Evolutionary conservation across 371 early-diverging fungal genomes (phyloP).

Genomic region (Capillidium rhysosporum): DNA sequence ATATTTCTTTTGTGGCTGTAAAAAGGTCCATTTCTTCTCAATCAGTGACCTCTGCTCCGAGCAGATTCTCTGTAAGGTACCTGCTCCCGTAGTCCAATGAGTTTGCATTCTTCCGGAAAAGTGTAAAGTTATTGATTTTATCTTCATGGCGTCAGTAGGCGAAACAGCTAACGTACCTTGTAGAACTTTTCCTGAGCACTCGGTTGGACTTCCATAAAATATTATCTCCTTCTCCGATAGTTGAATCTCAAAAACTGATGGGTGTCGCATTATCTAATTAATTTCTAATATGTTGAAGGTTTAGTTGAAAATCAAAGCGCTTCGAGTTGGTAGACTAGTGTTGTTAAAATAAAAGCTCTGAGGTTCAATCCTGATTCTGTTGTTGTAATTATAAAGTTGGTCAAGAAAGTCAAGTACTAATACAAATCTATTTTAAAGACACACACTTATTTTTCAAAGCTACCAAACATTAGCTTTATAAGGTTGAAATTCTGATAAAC

Average conservation of each 20-base stretch:
- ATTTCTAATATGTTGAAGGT: too few species aligned
- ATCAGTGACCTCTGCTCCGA: slow-evolving; percentile 4
- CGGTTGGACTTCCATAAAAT: slow-evolving; percentile 2
- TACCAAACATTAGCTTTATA: too few species aligned
- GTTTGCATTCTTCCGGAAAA: not conserved
- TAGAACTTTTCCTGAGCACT: slow-evolving; percentile 2
- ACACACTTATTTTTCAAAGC: too few species aligned
- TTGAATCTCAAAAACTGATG: slow-evolving; percentile 3
- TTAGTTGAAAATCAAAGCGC: too few species aligned
- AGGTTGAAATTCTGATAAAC: too few species aligned
- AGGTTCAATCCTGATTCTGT: too few species aligned
- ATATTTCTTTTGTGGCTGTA: slow-evolving; percentile 1
- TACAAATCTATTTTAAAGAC: too few species aligned
- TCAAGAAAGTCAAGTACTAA: too few species aligned
- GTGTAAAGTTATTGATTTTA: not conserved
- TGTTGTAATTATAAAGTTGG: too few species aligned
- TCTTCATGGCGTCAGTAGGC: slow-evolving; percentile 1
- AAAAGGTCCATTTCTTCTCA: slow-evolving; percentile 6
- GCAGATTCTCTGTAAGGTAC: not conserved
- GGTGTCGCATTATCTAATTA: not conserved
- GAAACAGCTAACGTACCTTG: not conserved
- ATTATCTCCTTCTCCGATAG: slow-evolving; percentile 5
- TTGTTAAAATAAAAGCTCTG: too few species aligned
- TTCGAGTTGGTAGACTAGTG: too few species aligned
- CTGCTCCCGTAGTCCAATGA: slow-evolving; percentile 4